Percentiles rank a stretch among this genome's conserved stretches.
phyloP scores from a whole-genome alignment of 257 asterid genomes.

The Craterostigma plantagineum region DNA sequence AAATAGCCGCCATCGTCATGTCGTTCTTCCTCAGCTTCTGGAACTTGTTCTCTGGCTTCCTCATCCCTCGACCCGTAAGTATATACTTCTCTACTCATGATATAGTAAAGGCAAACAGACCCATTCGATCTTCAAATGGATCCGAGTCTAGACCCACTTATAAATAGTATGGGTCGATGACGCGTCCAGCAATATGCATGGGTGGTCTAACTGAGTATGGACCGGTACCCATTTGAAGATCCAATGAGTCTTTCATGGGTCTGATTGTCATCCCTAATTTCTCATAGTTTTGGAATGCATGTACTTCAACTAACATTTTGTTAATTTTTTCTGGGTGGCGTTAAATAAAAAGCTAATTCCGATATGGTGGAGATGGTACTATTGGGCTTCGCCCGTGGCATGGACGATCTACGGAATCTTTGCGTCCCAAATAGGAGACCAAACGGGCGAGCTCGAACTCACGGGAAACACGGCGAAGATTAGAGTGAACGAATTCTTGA shows the following conservation, averaged over 20 bases:
- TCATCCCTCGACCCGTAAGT: background rate
- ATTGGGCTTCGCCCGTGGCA: background rate
- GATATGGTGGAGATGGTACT: constrained; percentile 2
- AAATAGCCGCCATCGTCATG: background rate
- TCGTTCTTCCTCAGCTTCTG: background rate
- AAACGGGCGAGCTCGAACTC: background rate
- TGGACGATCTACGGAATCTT: background rate
- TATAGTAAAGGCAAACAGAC: too few relatives aligned
- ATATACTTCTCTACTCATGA: background rate
- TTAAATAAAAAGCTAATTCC: background rate
- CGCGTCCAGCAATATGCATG: too few relatives aligned
- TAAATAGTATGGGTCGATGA: too few relatives aligned
- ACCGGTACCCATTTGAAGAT: background rate
- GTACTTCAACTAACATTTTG: too few relatives aligned
- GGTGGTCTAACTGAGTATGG: too few relatives aligned
- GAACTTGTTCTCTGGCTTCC: constrained; percentile 1
- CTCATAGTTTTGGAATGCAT: background rate
- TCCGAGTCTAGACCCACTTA: too few relatives aligned
- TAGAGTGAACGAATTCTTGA: too few relatives aligned
- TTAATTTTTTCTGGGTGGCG: too few relatives aligned
- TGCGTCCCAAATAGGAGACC: background rate
- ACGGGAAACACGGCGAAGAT: too few relatives aligned
- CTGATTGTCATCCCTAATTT: background rate
- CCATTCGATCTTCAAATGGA: too few relatives aligned
- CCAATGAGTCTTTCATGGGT: background rate